Evolutionary conservation across 73 alveolate genomes (phyloP), one percentile per base, ranked within the genome.

Genomic region (Paramecium pentaurelia): DNA sequence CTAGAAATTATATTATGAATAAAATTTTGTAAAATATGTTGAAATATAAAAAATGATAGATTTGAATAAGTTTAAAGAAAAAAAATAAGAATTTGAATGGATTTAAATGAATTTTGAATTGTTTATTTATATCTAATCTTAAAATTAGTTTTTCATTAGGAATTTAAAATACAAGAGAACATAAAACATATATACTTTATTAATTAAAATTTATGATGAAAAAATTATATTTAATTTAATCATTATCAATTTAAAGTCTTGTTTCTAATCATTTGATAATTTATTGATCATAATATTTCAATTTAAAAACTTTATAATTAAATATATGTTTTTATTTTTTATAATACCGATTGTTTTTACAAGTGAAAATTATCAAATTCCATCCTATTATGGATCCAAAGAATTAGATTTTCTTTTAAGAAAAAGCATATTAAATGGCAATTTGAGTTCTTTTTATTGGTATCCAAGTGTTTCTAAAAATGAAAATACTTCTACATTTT

Each of bases 361-460:
- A 73, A 73, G 87, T 80, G 34, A 22, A 20, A 80, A 80, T 47
- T 80, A 80, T 47, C 38, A 32, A 49, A 80, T 80, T 20, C 91
- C 91, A 9, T 80, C 91, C 8, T 80, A 80, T 36, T 80, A 44
- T 47, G 91, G 91, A 22, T 38, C 75, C 4, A 80, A 42, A 49
- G 91, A 80, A 14, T 6, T 45, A 36, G 91, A 80, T 36, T 80
- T 80, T 47, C 75, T 47, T 12, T 32, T 80, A 14, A 42, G 51
- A 47, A 64, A 80, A 9, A 42, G 75, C 30, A 80, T 80, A 22
- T 10, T 80, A 44, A 80, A 80, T 49, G 71, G 77, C n/a, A 80
- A 80, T 80, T 42, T 80, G 14, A 80, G 91, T 49, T 45, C 91
- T 25, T 45, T 80, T 20, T 80, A 80, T 80, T 80, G 91, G 91